These are phyloP conservation scores for Geotrichum bryndzae DNA, from an alignment of 1,139 yeast species.

Conservation along the genomic window DNA sequence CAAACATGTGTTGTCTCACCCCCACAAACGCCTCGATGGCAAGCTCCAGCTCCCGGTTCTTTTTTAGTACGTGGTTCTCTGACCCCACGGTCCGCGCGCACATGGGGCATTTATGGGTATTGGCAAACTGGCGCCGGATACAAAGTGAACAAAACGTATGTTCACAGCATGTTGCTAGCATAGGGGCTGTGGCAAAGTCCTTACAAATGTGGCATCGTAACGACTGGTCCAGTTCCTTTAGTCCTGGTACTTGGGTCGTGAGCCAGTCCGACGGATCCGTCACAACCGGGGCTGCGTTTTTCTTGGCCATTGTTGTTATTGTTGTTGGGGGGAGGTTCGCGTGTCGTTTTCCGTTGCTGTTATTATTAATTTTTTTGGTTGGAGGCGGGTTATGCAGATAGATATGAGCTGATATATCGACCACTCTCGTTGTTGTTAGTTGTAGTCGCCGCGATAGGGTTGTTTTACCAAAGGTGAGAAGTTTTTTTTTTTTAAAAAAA, in stretches of 20 bases:
- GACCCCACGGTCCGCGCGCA: constrained; percentile 61
- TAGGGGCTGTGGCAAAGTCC: constrained; percentile 76
- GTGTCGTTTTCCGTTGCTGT: background rate
- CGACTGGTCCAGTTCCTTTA: constrained; percentile 60
- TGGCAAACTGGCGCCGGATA: constrained; percentile 62
- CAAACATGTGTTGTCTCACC: constrained; percentile 28
- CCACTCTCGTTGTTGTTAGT: too few species aligned
- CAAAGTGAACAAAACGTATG: constrained; percentile 92
- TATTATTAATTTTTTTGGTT: background rate
- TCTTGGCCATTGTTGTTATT: background rate
- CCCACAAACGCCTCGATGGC: constrained; percentile 51
- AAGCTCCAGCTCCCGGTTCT: constrained; percentile 70
- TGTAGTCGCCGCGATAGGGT: too few species aligned
- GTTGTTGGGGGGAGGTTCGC: background rate
- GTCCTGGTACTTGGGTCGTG: constrained; percentile 46
- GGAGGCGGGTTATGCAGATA: background rate
- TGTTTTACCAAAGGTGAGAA: too few species aligned
- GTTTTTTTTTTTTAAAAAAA: background rate
- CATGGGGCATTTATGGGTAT: constrained; percentile 65
- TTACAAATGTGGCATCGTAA: constrained; percentile 89
- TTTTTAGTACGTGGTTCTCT: constrained; percentile 57
- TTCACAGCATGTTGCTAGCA: constrained; percentile 62
- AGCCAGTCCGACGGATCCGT: constrained; percentile 69
- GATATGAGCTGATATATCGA: too few species aligned
- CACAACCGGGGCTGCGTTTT: background rate